These are phyloP conservation scores for Graphium sp. DNA, from an alignment of 2,329 filamentous ascomycete genomes.

Conservation along the genomic window DNA sequence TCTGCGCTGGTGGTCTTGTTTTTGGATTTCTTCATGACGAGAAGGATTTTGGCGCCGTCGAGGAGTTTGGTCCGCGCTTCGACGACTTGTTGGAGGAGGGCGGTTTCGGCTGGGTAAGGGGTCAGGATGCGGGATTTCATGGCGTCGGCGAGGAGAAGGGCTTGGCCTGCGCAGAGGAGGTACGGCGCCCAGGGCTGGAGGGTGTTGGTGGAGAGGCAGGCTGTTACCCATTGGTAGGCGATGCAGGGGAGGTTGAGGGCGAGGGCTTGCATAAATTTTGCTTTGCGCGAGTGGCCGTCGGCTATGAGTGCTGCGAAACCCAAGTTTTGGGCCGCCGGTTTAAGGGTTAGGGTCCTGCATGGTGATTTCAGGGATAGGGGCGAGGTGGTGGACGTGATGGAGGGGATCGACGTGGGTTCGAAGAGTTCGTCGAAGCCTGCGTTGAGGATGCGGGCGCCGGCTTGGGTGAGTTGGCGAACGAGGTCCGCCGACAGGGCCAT, in stretches of 20 bases:
- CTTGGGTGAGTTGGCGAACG: slow-evolving; percentile 44
- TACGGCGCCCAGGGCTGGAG: slow-evolving; percentile 67
- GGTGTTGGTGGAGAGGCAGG: slow-evolving; percentile 44
- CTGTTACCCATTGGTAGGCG: slow-evolving; percentile 62
- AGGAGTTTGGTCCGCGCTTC: slow-evolving; percentile 45
- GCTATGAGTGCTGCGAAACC: slow-evolving; percentile 79
- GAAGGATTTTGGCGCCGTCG: slow-evolving; percentile 46
- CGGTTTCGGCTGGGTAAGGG: slow-evolving; percentile 39
- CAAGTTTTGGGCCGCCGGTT: slow-evolving; percentile 28
- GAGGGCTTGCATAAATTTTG: slow-evolving; percentile 89
- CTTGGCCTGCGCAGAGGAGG: slow-evolving; percentile 71
- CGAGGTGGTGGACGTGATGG: slow-evolving; percentile 16
- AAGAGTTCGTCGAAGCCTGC: slow-evolving; percentile 75
- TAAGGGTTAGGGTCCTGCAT: slow-evolving; percentile 36
- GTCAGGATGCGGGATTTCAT: slow-evolving; percentile 56
- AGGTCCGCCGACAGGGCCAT: slow-evolving; percentile 26
- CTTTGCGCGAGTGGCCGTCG: slow-evolving; percentile 68
- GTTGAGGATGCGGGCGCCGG: slow-evolving; percentile 56
- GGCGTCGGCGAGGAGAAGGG: slow-evolving; percentile 57
- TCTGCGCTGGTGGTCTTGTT: too few species aligned
- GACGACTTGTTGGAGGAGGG: slow-evolving; percentile 40
- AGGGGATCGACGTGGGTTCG: slow-evolving; percentile 18
- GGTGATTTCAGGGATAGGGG: slow-evolving; percentile 13
- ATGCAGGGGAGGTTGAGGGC: slow-evolving; percentile 80
- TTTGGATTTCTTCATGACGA: slow-evolving; percentile 50